A percentile compares a stretch with the other conserved stretches of the same genome.
phyloP scores from a whole-genome alignment of 805 yeast species.

The Hanseniaspora taiwanica region DNA sequence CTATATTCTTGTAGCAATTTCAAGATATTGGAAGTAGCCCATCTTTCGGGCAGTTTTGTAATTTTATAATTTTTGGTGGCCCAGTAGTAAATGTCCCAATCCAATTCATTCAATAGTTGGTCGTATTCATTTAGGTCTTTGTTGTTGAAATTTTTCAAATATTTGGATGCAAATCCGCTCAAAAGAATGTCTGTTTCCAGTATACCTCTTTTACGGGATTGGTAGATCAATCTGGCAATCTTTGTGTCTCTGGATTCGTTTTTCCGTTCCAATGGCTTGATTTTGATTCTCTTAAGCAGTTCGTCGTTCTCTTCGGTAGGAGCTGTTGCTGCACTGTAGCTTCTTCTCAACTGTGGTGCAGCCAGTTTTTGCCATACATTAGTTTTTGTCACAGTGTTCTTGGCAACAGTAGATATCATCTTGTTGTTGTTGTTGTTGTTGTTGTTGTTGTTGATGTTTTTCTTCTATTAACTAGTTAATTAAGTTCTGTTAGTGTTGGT shows the following conservation, averaged over 20 bases:
- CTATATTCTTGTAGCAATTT: constrained; percentile 56
- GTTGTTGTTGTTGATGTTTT: background rate
- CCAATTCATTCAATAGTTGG: constrained; percentile 76
- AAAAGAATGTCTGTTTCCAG: constrained; percentile 82
- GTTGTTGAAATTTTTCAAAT: constrained; percentile 42
- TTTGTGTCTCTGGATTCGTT: constrained; percentile 63
- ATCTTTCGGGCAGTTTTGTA: constrained; percentile 77
- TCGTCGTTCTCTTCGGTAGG: constrained; percentile 23
- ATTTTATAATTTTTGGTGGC: constrained; percentile 72
- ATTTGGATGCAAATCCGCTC: constrained; percentile 71
- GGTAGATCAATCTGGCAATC: constrained; percentile 82
- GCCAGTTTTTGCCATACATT: background rate
- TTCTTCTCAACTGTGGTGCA: background rate
- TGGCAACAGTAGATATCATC: background rate
- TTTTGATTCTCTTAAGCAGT: constrained; percentile 37
- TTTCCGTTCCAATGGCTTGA: constrained; percentile 65
- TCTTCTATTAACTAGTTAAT: background rate
- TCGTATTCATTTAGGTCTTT: constrained; percentile 80
- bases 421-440: background rate
- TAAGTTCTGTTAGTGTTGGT: background rate
- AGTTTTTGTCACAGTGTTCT: background rate
- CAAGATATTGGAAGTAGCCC: constrained; percentile 61
- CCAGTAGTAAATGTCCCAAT: constrained; percentile 99
- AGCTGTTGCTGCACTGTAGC: background rate
- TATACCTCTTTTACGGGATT: constrained; percentile 89